phyloP scores from a whole-genome alignment of 257 asterid genomes.

The Penstemon davidsonii region DNA sequence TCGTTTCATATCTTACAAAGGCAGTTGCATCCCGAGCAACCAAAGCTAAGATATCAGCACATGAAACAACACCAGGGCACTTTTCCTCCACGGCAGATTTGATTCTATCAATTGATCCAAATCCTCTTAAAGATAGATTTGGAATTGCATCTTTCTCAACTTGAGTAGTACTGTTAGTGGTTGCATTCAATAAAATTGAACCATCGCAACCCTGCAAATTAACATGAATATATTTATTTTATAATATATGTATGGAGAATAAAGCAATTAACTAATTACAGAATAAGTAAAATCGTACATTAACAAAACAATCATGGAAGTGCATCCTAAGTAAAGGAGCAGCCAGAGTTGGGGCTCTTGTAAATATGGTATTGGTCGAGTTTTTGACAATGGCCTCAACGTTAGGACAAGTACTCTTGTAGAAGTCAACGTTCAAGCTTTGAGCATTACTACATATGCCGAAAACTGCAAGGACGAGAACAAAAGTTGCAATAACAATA shows the following conservation, averaged over 20 bases:
- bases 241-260: neutral
- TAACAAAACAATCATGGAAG: constrained; percentile 78
- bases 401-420: constrained; percentile 43
- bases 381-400: constrained; percentile 51
- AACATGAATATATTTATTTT: neutral
- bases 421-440: constrained; percentile 33
- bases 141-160: constrained; percentile 62
- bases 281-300: constrained; percentile 36
- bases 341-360: constrained; percentile 47
- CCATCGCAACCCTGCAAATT: constrained; percentile 68
- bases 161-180: constrained; percentile 23
- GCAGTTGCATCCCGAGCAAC: constrained; percentile 53
- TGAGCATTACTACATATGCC: constrained; percentile 35
- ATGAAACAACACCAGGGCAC: constrained; percentile 73
- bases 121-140: constrained; percentile 51
- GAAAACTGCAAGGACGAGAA: constrained; percentile 29
- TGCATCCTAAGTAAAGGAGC: constrained; percentile 70
- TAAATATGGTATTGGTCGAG: constrained; percentile 38
- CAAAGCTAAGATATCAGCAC: constrained; percentile 72
- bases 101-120: constrained; percentile 48
- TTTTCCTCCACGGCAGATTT: constrained; percentile 50
- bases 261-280: neutral
- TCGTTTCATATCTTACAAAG: constrained; percentile 24
- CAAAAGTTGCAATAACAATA: constrained; percentile 19
- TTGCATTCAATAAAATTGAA: constrained; percentile 54